Percentiles rank a stretch among this genome's conserved stretches.
Evolutionary conservation across 352 stramenopile species (phyloP).

Genomic region (Phytopythium montanum): DNA sequence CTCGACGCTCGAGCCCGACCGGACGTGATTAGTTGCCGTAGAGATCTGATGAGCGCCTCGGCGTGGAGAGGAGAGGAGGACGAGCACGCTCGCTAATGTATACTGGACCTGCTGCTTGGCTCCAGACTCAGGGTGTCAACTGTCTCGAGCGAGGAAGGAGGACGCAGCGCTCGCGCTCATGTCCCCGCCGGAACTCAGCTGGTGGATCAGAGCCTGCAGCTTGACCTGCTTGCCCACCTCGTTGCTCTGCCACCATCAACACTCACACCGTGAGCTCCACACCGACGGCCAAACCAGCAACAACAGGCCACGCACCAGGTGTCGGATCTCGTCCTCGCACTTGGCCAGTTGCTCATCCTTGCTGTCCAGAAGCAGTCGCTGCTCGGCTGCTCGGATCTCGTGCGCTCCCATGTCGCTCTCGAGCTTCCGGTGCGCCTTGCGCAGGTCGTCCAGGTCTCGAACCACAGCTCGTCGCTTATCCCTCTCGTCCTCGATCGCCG

Average conservation of each 20-base stretch:
- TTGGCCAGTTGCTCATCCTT: constrained; percentile 66
- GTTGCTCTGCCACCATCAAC: constrained; percentile 33
- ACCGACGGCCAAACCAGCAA: background rate
- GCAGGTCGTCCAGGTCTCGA: constrained; percentile 61
- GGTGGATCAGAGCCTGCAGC: constrained; percentile 78
- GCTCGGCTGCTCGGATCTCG: constrained; percentile 60
- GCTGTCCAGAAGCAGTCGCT: constrained; percentile 44
- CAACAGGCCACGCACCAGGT: constrained; percentile 42
- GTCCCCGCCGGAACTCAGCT: constrained; percentile 70
- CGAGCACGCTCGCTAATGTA: constrained; percentile 15
- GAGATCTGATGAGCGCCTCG: background rate
- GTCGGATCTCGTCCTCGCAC: constrained; percentile 62
- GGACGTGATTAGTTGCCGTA: background rate
- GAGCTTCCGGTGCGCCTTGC: constrained; percentile 61
- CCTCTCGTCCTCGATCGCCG: constrained; percentile 56
- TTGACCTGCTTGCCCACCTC: constrained; percentile 81
- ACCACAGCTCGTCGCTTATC: constrained; percentile 37
- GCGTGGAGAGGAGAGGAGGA: background rate
- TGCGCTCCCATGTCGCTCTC: constrained; percentile 62
- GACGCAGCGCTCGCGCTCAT: constrained; percentile 37
- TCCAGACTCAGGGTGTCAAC: too few species aligned
- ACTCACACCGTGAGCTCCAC: background rate
- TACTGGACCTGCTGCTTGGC: constrained; percentile 15
- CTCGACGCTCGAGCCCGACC: background rate
- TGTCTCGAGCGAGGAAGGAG: constrained; percentile 54